These are phyloP conservation scores for Omphalea diandra DNA, from an alignment of 441 rosid genomes.

Conservation along the genomic window DNA sequence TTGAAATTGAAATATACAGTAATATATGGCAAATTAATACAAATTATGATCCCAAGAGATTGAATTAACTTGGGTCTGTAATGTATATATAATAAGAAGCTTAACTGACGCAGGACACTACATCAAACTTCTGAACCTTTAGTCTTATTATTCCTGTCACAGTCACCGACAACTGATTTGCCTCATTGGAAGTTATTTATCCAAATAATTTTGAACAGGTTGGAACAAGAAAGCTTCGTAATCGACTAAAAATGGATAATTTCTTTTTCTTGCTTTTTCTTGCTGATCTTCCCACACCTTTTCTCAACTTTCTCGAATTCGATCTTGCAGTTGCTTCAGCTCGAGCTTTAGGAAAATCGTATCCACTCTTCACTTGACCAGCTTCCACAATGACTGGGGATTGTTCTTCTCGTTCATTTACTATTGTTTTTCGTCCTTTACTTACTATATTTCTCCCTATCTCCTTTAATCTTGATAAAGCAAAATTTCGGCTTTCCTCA, in stretches of 20 bases:
- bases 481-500: constrained; percentile 34
- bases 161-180: too few relatives aligned
- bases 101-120: too few relatives aligned
- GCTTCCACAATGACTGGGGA: background rate
- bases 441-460: constrained; percentile 8
- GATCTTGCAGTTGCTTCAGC: constrained; percentile 16
- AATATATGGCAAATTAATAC: background rate
- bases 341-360: constrained; percentile 30
- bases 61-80: too few relatives aligned
- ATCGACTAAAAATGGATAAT: constrained; percentile 24
- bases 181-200: constrained; percentile 26
- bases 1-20: background rate
- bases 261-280: constrained; percentile 28
- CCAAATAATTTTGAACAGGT: constrained; percentile 23
- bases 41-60: too few relatives aligned
- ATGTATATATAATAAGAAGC: too few relatives aligned
- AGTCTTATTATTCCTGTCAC: too few relatives aligned
- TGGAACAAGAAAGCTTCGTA: constrained; percentile 24
- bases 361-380: constrained; percentile 14
- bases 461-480: constrained; percentile 33
- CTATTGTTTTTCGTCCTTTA: constrained; percentile 2
- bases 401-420: constrained; percentile 17
- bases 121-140: too few relatives aligned
- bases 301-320: background rate
- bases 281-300: constrained; percentile 14